Evolutionary conservation across 164 flowering plant genomes (phyloP), one percentile per base, ranked within the genome.

Genomic region (Piper longum): DNA sequence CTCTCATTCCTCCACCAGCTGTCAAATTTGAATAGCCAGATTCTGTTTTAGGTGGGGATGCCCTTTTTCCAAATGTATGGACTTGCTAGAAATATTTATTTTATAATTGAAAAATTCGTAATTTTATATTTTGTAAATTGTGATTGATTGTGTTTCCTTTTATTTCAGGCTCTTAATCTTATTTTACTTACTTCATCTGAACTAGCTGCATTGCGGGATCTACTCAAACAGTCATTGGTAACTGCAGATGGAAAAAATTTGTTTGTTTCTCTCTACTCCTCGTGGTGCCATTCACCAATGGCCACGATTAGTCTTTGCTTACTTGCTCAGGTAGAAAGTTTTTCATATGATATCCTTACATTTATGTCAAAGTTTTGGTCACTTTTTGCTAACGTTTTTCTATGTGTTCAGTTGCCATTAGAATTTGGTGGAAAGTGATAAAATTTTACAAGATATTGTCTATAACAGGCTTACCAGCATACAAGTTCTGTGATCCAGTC

Each of bases 201-300:
- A 72, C 76, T 95, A 63, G 75, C 85, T 59, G 89, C 77, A 45
- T 85, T 95, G 58, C 85, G 97, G 55, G 82, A 67, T 69, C 83
- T 90, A 61, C 72, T 93, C 56, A 93, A 93, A 67, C 81, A 80
- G 59, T 87, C 99, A 42, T 76, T 89, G 60, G 80, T 81, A 58
- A 81, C 81, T 80, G 69, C 78, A 72, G 79, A 80, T 72, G 97
- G 97, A 63, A 88, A 73, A 74, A 81, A 95, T 71, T 80, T 95
- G 39, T 95, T 82, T 75, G 81, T 83, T 61, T 75, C 89, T 39
- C 78, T 95, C 66, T 91, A 95, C 82, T 83, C 91, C 57, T 91
- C 99, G 41, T 95, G 99, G 99, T 83, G 93, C 73, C 99, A 95
- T 75, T 91, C 99, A 58, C 83, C 97, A 51, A 82, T 85, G 89